Base-by-base conservation (phyloP, 208 protist species). In the Acanthamoeba lenticulata region DNA sequence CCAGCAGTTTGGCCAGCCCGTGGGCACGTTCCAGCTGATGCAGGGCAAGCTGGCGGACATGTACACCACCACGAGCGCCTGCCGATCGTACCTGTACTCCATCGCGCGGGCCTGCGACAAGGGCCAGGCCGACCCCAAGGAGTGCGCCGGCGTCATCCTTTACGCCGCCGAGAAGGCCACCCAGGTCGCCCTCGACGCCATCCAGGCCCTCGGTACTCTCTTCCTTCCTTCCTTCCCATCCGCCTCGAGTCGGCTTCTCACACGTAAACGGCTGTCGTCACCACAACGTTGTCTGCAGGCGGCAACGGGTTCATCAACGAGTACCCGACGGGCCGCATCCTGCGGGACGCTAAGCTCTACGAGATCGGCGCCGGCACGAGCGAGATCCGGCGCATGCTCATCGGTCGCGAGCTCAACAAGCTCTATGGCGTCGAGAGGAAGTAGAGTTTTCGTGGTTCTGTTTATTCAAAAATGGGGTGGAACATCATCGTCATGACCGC, bases 321-420 rank as follows among this genome's bases (percentile, higher is more conserved):
- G 24, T 99, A 99, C 97, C 98, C 98, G 79, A 98, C 98, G n/a
- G 98, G 99, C 90, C 97, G 98, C 45, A 93, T 99, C 13, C 97
- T 99, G 96, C 96, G 99, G 17, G 99, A 99, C 83, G 98, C 98
- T 79, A 99, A 99, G 96, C 96, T 99, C 47, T 98, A 99, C 49
- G 98, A 99, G 95, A 98, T 98, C 95, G 97, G 98, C 40, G 97
- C 97, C 13, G 97, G 97, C 44, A 98, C 97, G n/a, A 96, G 57
- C 77, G 97, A 98, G 86, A 97, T 98, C 85, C 95, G 97, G 57
- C 94, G 97, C 85, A 94, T 98, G 93, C 74, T 98, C 44, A 98
- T 98, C 60, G 97, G 97, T 49, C 91, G 97, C 44, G 96, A 97
- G 49, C 74, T 98, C 65, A 96, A 91, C 85, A 91, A 91, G 85